Evolutionary conservation across 306 rosid genomes (phyloP).

Genomic region (Acacia confusa): DNA sequence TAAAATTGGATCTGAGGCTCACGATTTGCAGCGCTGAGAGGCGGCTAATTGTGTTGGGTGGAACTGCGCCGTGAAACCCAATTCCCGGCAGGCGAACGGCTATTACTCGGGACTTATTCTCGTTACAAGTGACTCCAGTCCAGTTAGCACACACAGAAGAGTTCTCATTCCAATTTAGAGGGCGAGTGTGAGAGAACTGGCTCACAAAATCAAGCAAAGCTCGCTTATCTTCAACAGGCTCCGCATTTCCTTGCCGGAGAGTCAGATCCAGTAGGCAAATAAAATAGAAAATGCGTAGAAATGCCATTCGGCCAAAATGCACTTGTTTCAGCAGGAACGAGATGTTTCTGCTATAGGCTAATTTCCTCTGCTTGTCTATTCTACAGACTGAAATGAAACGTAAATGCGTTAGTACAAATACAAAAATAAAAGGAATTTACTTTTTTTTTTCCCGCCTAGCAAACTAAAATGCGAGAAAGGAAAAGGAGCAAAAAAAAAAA

Average conservation of each 20-base stretch:
- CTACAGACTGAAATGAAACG: constrained; percentile 30
- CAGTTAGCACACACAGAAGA: constrained; percentile 60
- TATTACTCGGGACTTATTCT: constrained; percentile 49
- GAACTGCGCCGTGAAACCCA: constrained; percentile 78
- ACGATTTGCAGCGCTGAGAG: constrained; percentile 56
- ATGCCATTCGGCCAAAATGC: constrained; percentile 29
- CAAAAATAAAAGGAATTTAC: not conserved
- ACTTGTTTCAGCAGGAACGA: constrained; percentile 41
- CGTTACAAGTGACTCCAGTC: constrained; percentile 76
- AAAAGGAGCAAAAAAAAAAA: constrained; percentile 20
- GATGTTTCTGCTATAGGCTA: constrained; percentile 43
- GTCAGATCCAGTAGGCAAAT: constrained; percentile 47
- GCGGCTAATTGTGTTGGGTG: constrained; percentile 64
- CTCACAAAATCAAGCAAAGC: constrained; percentile 66
- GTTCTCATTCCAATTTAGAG: constrained; percentile 65
- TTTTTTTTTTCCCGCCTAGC: not conserved
- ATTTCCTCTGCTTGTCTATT: constrained; percentile 8
- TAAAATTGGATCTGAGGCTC: constrained; percentile 78
- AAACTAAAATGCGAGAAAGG: constrained; percentile 26
- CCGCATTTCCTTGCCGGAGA: constrained; percentile 50
- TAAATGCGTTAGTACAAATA: constrained; percentile 1
- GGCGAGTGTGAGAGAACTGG: constrained; percentile 60
- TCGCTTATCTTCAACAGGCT: constrained; percentile 67
- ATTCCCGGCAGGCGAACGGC: constrained; percentile 70
- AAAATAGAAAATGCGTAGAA: constrained; percentile 35